Base-by-base conservation (phyloP, 1,284 basidiomycete genomes). In the Ustilago lituana region DNA sequence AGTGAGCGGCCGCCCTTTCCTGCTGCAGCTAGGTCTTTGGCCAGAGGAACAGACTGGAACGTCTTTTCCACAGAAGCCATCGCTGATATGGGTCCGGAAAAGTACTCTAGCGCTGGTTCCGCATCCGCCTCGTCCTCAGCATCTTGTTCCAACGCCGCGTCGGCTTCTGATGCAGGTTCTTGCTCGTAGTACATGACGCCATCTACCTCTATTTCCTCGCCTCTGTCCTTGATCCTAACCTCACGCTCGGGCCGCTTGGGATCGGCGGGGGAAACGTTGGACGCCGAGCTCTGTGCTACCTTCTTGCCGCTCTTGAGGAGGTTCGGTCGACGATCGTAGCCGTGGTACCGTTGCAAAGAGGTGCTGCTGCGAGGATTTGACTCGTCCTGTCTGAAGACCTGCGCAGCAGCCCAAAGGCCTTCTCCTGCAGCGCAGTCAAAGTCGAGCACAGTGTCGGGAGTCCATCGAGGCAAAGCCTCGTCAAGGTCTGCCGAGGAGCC, bases 1-100 rank as follows among this genome's bases (percentile, higher is more conserved):
- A 97, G 81, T 6, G 89, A 87, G 37, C 49, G 43, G 6, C 50
- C 33, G 15, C 27, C 27, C 0, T 37, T 31, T 1, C 38, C 50
- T 4, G 29, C 33, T 1, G 33, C 15, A 5, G 46, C 20, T 15
- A 74, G 58, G 19, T 68, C 58, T 22, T 37, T 47, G 22, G 55
- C 44, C 12, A 69, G 40, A 1, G 71, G 58, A 11, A 73, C 53
- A 31, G 48, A 58, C 35, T 58, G 66, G 40, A 63, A 73, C 9
- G 41, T 56, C 23, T 62, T 65, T 11, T 36, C 23, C 23, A 65
- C 58, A 1, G 43, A 45, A 5, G 54, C 24, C 61, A 73, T 69
- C 24, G 66, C 61, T 7, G 65, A 50, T 23, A 29, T 58, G 4
- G 59, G 48, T 8, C 65, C 65, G 0, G 59, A 37, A 33, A 73